phyloP scores from a whole-genome alignment of 164 flowering plant species.

The Chimonanthus salicifolius region DNA sequence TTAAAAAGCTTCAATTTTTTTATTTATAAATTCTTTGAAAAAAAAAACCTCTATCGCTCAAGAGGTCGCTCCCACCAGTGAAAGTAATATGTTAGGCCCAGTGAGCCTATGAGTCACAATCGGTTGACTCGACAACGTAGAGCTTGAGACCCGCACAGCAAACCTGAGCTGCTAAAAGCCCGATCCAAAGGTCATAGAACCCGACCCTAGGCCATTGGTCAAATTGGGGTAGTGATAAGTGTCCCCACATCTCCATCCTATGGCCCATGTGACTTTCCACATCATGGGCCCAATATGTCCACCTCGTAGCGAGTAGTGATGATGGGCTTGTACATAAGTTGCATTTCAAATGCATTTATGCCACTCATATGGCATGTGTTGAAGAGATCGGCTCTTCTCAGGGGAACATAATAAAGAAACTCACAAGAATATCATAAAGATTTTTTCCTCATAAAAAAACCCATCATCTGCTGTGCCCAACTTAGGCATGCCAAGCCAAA shows the following conservation, averaged over 20 bases:
- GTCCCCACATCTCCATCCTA: background rate
- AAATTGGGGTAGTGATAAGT: too few species aligned
- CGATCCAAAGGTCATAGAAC: conserved; percentile 92
- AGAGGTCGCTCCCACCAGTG: conserved; percentile 20
- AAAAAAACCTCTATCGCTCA: background rate
- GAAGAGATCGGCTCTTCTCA: conserved; percentile 18
- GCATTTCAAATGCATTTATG: conserved; percentile 7
- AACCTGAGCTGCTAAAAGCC: conserved; percentile 70
- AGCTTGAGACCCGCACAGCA: conserved; percentile 87
- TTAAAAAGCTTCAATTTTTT: too few species aligned
- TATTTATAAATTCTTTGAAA: too few species aligned
- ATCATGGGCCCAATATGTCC: conserved; percentile 18
- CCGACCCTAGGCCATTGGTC: too few species aligned
- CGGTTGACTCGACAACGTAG: conserved; percentile 69
- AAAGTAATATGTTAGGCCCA: conserved; percentile 57
- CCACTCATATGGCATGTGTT: conserved; percentile 31
- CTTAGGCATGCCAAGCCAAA: conserved; percentile 19
- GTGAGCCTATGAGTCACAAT: conserved; percentile 62
- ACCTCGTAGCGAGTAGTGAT: conserved; percentile 15
- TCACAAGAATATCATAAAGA: conserved; percentile 15
- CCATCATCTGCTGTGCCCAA: conserved; percentile 17
- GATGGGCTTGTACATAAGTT: conserved; percentile 19
- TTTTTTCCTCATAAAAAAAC: background rate
- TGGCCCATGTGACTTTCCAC: conserved; percentile 5
- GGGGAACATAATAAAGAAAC: conserved; percentile 17